phyloP scores from a whole-genome alignment of 768 basidiomycete species.

The Cystofilobasidium bisporidii region DNA sequence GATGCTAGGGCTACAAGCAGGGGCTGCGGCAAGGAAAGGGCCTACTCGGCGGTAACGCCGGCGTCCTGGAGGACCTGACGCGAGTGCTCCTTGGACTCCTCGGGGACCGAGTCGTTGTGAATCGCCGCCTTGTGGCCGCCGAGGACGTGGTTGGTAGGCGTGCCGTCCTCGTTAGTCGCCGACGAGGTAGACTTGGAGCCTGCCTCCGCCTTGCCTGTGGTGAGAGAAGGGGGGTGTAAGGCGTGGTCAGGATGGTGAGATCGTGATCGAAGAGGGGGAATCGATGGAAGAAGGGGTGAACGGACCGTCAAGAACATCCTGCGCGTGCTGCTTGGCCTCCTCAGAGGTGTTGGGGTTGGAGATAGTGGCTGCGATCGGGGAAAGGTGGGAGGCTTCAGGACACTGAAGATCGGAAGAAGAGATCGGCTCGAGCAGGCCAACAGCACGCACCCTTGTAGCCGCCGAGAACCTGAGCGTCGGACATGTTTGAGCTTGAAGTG shows the following conservation, averaged over 20 bases:
- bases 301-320: conserved; percentile 35
- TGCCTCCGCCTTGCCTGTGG: background rate
- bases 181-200: background rate
- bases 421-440: background rate
- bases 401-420: background rate
- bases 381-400: background rate
- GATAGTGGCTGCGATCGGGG: conserved; percentile 31
- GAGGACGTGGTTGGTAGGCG: background rate
- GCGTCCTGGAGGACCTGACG: conserved; percentile 27
- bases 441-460: conserved; percentile 19
- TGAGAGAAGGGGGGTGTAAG: background rate
- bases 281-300: conserved; percentile 38
- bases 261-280: too few species aligned
- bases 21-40: background rate
- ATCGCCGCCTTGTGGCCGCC: conserved; percentile 30
- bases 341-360: conserved; percentile 36
- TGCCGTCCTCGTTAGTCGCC: background rate
- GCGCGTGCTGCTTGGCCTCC: conserved; percentile 37
- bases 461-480: background rate
- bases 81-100: conserved; percentile 30
- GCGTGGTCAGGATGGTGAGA: too few species aligned
- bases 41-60: background rate
- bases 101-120: conserved; percentile 28
- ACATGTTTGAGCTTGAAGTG: background rate
- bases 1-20: background rate